These are phyloP conservation scores for Aspergillus cavernicola DNA, from an alignment of 495 filamentous ascomycete species.

Conservation along the genomic window DNA sequence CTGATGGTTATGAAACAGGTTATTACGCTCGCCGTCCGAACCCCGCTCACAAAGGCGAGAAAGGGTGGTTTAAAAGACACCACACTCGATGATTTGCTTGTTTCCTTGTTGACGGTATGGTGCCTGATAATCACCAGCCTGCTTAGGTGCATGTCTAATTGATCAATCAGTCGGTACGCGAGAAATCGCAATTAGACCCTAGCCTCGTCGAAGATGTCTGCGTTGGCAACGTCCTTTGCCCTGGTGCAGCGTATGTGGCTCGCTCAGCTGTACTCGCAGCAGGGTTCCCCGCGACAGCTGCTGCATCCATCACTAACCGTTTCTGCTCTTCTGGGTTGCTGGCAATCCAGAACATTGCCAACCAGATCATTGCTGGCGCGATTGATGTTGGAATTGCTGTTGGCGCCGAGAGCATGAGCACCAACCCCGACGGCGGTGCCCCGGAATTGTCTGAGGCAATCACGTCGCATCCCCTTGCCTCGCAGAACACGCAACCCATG, in stretches of 20 bases:
- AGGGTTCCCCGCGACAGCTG: constrained; percentile 83
- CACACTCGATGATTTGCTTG: constrained; percentile 72
- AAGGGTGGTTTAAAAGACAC: constrained; percentile 95
- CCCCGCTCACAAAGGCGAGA: constrained; percentile 71
- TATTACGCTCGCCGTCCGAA: constrained; percentile 78
- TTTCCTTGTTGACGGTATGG: constrained; percentile 69
- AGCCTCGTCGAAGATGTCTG: constrained; percentile 86
- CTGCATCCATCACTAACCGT: constrained; percentile 76
- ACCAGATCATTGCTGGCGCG: constrained; percentile 73
- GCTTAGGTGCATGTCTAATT: constrained; percentile 1
- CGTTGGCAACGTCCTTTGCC: constrained; percentile 73
- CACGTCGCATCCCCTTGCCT: constrained; percentile 63
- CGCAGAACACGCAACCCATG: constrained; percentile 88
- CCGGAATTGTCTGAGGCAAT: constrained; percentile 73
- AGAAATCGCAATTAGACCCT: constrained; percentile 76
- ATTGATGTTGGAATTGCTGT: constrained; percentile 88
- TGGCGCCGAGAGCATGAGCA: constrained; percentile 85
- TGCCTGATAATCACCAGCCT: neutral
- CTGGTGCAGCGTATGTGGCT: constrained; percentile 69
- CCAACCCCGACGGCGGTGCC: constrained; percentile 64
- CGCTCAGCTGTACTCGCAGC: constrained; percentile 86
- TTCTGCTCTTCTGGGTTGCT: constrained; percentile 96
- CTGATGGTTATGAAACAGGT: constrained; percentile 43
- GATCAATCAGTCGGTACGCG: constrained; percentile 46
- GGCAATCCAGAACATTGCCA: constrained; percentile 87